Conservation (phyloP, 768 basidiomycete genomes). For the Tulasnella sp. region DNA sequence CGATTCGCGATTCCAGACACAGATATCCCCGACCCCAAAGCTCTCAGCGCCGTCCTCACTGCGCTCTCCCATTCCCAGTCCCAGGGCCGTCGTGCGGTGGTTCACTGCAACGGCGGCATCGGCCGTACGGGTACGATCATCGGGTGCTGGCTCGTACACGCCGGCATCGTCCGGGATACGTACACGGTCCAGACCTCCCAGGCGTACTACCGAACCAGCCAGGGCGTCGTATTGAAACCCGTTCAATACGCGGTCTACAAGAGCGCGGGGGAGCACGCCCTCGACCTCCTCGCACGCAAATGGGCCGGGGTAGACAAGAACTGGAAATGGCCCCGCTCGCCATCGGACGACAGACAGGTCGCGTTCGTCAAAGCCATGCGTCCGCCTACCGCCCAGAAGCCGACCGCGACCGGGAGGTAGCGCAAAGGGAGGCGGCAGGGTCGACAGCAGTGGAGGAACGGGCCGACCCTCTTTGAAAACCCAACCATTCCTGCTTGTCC, state of each 20-base stretch:
- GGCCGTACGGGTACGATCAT: slow-evolving; percentile 4
- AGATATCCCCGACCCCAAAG: not conserved
- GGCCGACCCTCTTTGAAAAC: too few relatives aligned
- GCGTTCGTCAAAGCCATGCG: slow-evolving; percentile 4
- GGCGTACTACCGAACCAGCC: too few relatives aligned
- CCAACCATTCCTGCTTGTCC: too few relatives aligned
- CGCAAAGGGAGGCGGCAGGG: too few relatives aligned
- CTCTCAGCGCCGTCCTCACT: not conserved
- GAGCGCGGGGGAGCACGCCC: not conserved
- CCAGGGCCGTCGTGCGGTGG: not conserved
- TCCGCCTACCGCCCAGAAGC: too few relatives aligned
- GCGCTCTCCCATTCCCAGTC: not conserved
- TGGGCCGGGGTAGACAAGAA: slow-evolving; percentile 10
- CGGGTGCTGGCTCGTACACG: slow-evolving; percentile 5
- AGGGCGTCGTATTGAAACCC: not conserved
- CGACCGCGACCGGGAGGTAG: too few relatives aligned
- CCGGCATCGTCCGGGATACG: not conserved
- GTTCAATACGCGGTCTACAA: not conserved
- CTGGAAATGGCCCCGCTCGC: not conserved
- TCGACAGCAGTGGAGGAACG: too few relatives aligned
- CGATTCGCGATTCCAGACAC: not conserved
- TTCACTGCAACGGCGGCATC: slow-evolving; percentile 4
- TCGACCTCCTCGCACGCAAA: not conserved
- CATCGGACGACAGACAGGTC: not conserved
- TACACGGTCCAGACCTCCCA: too few relatives aligned